Conservation (phyloP, 192 early-diverging fungal species). For the Chytriomyces hyalinus region DNA sequence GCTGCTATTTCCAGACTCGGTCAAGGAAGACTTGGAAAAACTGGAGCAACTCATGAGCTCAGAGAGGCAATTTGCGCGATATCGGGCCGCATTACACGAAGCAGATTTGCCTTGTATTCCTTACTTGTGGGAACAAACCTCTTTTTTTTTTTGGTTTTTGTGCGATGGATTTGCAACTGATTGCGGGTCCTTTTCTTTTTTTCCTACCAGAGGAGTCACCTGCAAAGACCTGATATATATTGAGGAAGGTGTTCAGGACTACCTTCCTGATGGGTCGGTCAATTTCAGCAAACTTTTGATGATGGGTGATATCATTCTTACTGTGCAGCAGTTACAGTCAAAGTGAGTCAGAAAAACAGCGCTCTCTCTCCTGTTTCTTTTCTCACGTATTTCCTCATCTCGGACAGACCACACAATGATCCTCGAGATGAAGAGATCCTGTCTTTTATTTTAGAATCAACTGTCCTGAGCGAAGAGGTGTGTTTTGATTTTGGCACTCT, state of each 20-base stretch:
- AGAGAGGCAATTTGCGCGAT: constrained; percentile 65
- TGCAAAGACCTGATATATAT: constrained; percentile 73
- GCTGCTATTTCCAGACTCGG: constrained; percentile 46
- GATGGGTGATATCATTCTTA: constrained; percentile 70
- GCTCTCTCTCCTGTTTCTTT: not conserved
- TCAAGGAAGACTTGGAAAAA: constrained; percentile 39
- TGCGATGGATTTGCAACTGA: not conserved
- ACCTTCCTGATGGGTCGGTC: constrained; percentile 64
- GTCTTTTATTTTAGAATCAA: constrained; percentile 42
- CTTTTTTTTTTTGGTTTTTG: not conserved
- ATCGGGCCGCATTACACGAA: constrained; percentile 65
- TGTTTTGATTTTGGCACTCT: constrained; percentile 4
- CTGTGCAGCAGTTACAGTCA: constrained; percentile 62
- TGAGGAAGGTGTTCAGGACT: constrained; percentile 72
- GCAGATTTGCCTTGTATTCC: constrained; percentile 71
- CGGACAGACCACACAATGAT: constrained; percentile 38
- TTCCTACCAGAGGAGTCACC: constrained; percentile 66
- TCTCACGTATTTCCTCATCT: not conserved
- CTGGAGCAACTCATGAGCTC: constrained; percentile 75
- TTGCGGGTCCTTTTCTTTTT: too few species aligned
- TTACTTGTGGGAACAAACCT: constrained; percentile 60
- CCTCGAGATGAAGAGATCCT: constrained; percentile 36
- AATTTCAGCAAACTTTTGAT: constrained; percentile 76
- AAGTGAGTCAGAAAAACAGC: constrained; percentile 15
- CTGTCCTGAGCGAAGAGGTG: constrained; percentile 48